Evolutionary conservation across 805 yeast species (phyloP).

Genomic region (Cyberlindnera nakhonratchasimensis): DNA sequence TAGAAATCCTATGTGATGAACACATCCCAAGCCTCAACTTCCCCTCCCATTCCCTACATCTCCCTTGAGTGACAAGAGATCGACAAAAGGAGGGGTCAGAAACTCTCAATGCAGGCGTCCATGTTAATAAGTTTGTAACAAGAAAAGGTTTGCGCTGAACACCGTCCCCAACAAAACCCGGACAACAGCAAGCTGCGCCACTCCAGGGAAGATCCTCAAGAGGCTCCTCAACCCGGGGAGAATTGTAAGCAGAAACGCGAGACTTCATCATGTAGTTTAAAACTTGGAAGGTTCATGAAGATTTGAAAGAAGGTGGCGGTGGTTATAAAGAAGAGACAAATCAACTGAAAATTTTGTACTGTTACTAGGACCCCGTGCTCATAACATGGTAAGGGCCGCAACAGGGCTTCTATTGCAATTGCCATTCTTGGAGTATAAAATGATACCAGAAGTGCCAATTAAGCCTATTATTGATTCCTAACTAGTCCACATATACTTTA

Average conservation of each 20-base stretch:
- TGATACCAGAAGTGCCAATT: too few species aligned
- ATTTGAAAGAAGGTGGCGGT: background rate
- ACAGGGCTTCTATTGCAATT: too few species aligned
- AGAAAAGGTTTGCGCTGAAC: slow-evolving; percentile 29
- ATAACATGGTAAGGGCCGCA: background rate
- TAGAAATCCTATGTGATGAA: slow-evolving; percentile 3
- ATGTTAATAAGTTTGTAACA: slow-evolving; percentile 27
- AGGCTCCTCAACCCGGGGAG: slow-evolving; percentile 27
- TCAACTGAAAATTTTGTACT: background rate
- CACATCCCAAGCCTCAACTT: background rate
- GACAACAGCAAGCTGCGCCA: slow-evolving; percentile 15
- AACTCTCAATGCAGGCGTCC: slow-evolving; percentile 27
- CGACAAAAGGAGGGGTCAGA: slow-evolving; percentile 25
- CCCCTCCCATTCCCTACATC: background rate
- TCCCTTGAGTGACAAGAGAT: background rate
- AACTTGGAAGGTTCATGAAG: slow-evolving; percentile 32
- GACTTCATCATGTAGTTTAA: slow-evolving; percentile 33
- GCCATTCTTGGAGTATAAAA: too few species aligned
- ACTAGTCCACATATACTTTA: too few species aligned
- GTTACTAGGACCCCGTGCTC: background rate
- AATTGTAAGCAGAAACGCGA: slow-evolving; percentile 29
- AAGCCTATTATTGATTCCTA: too few species aligned
- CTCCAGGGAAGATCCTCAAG: slow-evolving; percentile 20
- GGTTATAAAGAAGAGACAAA: background rate
- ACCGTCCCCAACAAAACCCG: slow-evolving; percentile 31